Conservation (phyloP, 305 asterid species). For the Fraxinus paxiana region DNA sequence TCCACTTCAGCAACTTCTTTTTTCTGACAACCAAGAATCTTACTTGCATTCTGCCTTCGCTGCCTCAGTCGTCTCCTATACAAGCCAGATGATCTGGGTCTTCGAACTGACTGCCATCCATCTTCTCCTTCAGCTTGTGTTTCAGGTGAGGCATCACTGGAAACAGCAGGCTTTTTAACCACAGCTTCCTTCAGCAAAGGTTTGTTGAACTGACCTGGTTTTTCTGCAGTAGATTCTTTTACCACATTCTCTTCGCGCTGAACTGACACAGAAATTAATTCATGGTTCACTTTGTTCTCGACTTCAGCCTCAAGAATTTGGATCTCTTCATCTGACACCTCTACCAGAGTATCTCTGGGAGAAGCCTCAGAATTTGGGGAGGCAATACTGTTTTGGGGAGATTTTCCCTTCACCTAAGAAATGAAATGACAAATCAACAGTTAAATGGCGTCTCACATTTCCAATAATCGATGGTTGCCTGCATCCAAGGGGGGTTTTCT, state of each 20-base stretch:
- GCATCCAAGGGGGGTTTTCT: neutral
- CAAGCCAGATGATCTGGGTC: constrained; percentile 76
- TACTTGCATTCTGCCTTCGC: constrained; percentile 55
- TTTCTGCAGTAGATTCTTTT: constrained; percentile 36
- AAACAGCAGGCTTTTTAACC: constrained; percentile 26
- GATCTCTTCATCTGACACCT: constrained; percentile 47
- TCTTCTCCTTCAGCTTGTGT: constrained; percentile 78
- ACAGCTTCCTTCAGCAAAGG: constrained; percentile 38
- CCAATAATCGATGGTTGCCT: neutral
- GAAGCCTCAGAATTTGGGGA: constrained; percentile 49
- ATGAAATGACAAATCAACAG: constrained; percentile 20
- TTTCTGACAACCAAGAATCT: constrained; percentile 62
- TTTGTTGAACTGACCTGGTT: constrained; percentile 38
- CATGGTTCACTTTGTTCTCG: constrained; percentile 32
- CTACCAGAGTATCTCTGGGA: constrained; percentile 38
- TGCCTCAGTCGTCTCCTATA: constrained; percentile 71
- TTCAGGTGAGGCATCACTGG: constrained; percentile 50
- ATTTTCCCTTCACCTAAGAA: constrained; percentile 66
- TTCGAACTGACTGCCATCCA: constrained; percentile 96
- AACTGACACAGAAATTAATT: constrained; percentile 34
- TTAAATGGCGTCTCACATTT: neutral
- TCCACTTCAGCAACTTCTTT: constrained; percentile 70
- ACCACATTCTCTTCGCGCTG: constrained; percentile 39
- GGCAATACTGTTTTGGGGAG: constrained; percentile 47
- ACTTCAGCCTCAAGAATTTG: constrained; percentile 40